Conservation (phyloP, 2,329 filamentous ascomycete species). For the Tympanopsis confertula region DNA sequence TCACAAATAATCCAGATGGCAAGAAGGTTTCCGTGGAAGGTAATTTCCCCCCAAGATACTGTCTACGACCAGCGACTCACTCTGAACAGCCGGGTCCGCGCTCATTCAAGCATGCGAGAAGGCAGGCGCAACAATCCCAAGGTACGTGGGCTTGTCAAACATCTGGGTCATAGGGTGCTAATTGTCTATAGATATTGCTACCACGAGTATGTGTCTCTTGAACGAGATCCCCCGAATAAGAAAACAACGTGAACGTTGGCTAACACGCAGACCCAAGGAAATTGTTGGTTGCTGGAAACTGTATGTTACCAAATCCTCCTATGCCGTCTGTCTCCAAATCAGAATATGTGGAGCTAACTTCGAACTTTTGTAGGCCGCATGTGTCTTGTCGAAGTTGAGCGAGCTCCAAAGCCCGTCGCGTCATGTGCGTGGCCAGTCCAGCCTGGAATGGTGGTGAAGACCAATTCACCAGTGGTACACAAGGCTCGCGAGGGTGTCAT, state of each 20-base stretch:
- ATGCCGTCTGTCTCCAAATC: slow-evolving; percentile 3
- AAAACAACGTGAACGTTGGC: slow-evolving; percentile 11
- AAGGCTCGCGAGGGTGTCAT: slow-evolving; percentile 98
- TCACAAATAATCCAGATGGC: slow-evolving; percentile 54
- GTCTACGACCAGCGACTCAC: slow-evolving; percentile 8
- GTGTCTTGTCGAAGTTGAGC: slow-evolving; percentile 97
- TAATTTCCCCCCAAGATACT: slow-evolving; percentile 26
- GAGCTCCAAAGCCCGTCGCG: slow-evolving; percentile 89
- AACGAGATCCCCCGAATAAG: slow-evolving; percentile 12
- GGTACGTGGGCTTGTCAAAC: slow-evolving; percentile 34
- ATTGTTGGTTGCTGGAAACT: slow-evolving; percentile 97
- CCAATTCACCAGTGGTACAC: slow-evolving; percentile 87
- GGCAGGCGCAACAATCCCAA: slow-evolving; percentile 79
- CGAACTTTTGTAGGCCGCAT: slow-evolving; percentile 51
- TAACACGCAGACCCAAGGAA: slow-evolving; percentile 52
- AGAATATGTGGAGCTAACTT: slow-evolving; percentile 13
- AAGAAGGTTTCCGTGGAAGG: slow-evolving; percentile 98
- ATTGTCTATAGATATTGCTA: slow-evolving; percentile 73
- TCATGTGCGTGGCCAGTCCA: slow-evolving; percentile 98
- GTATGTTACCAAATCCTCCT: slow-evolving; percentile 23
- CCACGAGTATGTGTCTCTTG: slow-evolving; percentile 63
- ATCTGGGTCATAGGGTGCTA: slow-evolving; percentile 8
- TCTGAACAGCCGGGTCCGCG: slow-evolving; percentile 73
- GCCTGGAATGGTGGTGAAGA: slow-evolving; percentile 98
- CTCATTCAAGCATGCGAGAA: slow-evolving; percentile 99